These are phyloP conservation scores for Rhizopus stolonifer DNA, from an alignment of 371 early-diverging fungal species.

Conservation along the genomic window DNA sequence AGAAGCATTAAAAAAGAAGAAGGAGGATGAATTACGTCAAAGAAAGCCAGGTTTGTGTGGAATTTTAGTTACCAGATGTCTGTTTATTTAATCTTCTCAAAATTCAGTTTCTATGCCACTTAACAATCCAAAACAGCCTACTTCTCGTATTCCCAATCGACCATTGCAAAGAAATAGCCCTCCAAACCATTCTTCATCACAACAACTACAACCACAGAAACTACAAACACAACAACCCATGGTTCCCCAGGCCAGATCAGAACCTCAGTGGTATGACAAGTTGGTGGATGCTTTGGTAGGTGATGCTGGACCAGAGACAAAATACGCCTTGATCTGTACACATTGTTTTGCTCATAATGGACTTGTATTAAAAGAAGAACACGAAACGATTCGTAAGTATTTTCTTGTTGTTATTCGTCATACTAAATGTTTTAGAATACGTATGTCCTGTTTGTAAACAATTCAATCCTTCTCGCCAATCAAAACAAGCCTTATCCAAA, in stretches of 20 bases:
- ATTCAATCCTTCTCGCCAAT: slow-evolving; percentile 29
- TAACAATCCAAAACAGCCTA: slow-evolving; percentile 4
- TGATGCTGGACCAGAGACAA: slow-evolving; percentile 76
- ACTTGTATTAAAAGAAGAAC: slow-evolving; percentile 82
- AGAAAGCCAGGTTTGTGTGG: slow-evolving; percentile 8
- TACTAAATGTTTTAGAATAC: slow-evolving; percentile 17
- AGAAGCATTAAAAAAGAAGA: slow-evolving; percentile 22
- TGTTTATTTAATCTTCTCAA: too few species aligned
- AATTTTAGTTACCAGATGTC: too few species aligned
- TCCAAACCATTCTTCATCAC: slow-evolving; percentile 4
- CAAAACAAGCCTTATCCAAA: slow-evolving; percentile 6
- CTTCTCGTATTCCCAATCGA: slow-evolving; percentile 1
- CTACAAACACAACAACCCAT: too few species aligned
- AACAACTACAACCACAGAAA: not conserved
- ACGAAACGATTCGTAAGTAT: slow-evolving; percentile 66
- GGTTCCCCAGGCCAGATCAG: not conserved
- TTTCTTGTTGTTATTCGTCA: not conserved
- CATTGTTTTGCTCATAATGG: slow-evolving; percentile 92
- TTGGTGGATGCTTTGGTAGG: slow-evolving; percentile 87
- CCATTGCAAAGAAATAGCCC: slow-evolving; percentile 11
- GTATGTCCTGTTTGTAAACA: slow-evolving; percentile 30
- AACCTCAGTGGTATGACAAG: slow-evolving; percentile 75
- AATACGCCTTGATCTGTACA: slow-evolving; percentile 91
- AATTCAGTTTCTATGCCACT: slow-evolving; percentile 16
- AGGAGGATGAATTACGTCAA: slow-evolving; percentile 14